Conservation (phyloP, 768 basidiomycete species). For the Boletellus ananiceps region DNA sequence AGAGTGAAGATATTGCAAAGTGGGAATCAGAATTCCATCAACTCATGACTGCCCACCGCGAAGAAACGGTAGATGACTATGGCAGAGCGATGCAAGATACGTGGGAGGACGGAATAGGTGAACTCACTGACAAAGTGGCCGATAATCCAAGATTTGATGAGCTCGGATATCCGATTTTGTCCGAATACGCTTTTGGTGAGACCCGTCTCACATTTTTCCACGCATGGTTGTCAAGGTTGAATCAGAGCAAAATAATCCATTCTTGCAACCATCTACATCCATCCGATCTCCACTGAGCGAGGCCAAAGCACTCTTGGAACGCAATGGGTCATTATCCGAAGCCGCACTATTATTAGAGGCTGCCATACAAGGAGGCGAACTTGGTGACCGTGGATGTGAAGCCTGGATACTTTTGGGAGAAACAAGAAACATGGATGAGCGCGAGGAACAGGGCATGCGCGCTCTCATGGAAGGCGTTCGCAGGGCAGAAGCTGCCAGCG, state of each 20-base stretch:
- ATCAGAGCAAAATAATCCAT: conserved; percentile 69
- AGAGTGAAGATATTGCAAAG: conserved; percentile 61
- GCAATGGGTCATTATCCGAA: conserved; percentile 84
- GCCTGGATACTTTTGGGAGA: conserved; percentile 92
- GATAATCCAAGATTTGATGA: conserved; percentile 52
- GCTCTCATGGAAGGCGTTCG: conserved; percentile 72
- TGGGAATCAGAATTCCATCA: conserved; percentile 86
- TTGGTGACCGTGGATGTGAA: conserved; percentile 80
- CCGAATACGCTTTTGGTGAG: conserved; percentile 75
- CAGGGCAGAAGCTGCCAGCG: conserved; percentile 58
- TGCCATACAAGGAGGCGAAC: conserved; percentile 77
- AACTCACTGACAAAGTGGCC: conserved; percentile 33
- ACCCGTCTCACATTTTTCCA: not conserved
- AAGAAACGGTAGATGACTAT: conserved; percentile 62
- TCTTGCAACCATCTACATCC: conserved; percentile 47
- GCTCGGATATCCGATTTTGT: conserved; percentile 72
- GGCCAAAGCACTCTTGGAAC: conserved; percentile 72
- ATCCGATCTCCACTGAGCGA: conserved; percentile 52
- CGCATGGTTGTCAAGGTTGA: conserved; percentile 2
- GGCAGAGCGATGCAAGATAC: conserved; percentile 56
- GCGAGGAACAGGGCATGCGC: conserved; percentile 76
- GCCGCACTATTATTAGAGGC: conserved; percentile 86
- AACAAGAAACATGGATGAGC: conserved; percentile 85
- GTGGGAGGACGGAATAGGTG: conserved; percentile 56
- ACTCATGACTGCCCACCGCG: conserved; percentile 63